These are phyloP conservation scores for Pilatotrama ljubarskyi DNA, from an alignment of 768 basidiomycete genomes.

Conservation along the genomic window DNA sequence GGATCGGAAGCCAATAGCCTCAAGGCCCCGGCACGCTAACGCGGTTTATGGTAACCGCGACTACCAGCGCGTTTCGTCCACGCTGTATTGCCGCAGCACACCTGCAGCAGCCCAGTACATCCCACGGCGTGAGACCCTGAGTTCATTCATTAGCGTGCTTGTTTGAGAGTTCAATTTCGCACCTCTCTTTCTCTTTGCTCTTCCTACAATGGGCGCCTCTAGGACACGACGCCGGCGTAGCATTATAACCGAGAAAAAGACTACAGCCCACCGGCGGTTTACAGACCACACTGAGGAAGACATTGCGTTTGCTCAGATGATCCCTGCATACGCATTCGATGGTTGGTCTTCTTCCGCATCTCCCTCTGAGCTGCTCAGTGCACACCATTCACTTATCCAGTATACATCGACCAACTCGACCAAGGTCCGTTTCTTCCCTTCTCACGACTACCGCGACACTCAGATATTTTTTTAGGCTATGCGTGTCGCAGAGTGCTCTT, in stretches of 20 bases:
- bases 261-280: not conserved
- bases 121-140: not conserved
- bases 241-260: not conserved
- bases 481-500: not conserved
- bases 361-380: not conserved
- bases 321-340: not conserved
- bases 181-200: not conserved
- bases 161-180: not conserved
- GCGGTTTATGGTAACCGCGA: not conserved
- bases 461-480: not conserved
- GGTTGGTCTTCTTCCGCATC: not conserved
- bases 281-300: not conserved
- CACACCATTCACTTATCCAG: not conserved
- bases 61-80: not conserved
- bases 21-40: not conserved
- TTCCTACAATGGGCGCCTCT: not conserved
- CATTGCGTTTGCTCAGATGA: not conserved
- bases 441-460: not conserved
- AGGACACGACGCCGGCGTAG: not conserved
- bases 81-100: conserved; percentile 5
- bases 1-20: not conserved
- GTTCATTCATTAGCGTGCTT: not conserved
- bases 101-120: not conserved
- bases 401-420: not conserved
- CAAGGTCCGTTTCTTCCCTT: not conserved